Evolutionary conservation across 140 eudicot species (phyloP), one percentile per base, ranked within the genome.

Genomic region (Flaveria floridana): DNA sequence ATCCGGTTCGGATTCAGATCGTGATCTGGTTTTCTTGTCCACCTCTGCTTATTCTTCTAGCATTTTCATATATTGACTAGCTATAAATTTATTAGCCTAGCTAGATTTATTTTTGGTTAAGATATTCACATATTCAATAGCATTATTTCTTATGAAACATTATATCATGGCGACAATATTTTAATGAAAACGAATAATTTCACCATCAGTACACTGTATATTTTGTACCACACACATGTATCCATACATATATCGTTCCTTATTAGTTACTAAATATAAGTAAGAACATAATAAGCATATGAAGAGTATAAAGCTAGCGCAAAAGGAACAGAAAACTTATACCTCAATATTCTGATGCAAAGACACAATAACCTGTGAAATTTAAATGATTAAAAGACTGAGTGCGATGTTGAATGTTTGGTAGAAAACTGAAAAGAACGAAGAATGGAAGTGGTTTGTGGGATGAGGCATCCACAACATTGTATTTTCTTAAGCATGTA

Each of bases 271-370:
- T 37, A n/a, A 9, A 19, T 39, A 34, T 34, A 6, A 39, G 20
- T 15, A 56, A 72, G 26, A 48, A 70, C 44, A 25, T 53, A 70
- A 46, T 74, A 74, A 74, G 42, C 53, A 20, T 65, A n/a, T 52
- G 57, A 21, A 39, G 46, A 6, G 16, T 8, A 47, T 42, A 79
- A 14, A 65, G 21, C 23, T 53, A 9, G 6, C 16, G 19, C 15
- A 69, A 59, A 39, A 53, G 57, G 66, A 74, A 30, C 3, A 59
- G 10, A 57, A 30, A 75, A 21, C 12, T 13, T 62, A 73, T 87
- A 89, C 92, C 96, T 89, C 88, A 61, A 89, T 89, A 52, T 79
- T 81, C 72, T 83, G 75, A 78, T 89, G 96, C 89, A 85, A 67
- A 20, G 90, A 83, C 14, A 82, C 82, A 52, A 89, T 81, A 51